A percentile compares a stretch with the other conserved stretches of the same genome.
Evolutionary conservation across 2,329 filamentous ascomycete species (phyloP).

Genomic region (Aspergillus japonicus): DNA sequence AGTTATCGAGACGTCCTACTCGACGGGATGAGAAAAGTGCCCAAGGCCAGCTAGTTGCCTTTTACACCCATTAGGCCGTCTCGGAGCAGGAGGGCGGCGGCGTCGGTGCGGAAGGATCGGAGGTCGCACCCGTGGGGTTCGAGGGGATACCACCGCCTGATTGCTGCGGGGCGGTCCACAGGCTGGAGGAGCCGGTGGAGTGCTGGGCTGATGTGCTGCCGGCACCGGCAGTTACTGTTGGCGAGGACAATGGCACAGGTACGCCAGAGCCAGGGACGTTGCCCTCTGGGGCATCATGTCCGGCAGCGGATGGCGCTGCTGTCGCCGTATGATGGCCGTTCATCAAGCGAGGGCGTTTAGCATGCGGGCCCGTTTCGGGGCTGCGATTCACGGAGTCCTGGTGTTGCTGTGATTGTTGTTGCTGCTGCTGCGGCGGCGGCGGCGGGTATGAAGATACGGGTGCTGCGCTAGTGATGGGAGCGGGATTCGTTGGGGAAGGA

Average conservation of each 20-base stretch:
- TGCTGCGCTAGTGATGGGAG: slow-evolving; percentile 15
- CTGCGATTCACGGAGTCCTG: slow-evolving; percentile 26
- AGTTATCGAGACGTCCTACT: not conserved
- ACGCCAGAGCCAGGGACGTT: not conserved
- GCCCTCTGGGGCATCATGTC: slow-evolving; percentile 3
- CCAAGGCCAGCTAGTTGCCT: not conserved
- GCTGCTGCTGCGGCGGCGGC: slow-evolving; percentile 30
- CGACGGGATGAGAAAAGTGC: not conserved
- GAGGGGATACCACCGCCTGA: slow-evolving; percentile 18
- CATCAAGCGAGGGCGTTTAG: slow-evolving; percentile 39
- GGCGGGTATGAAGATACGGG: slow-evolving; percentile 21
- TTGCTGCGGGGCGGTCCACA: slow-evolving; percentile 25
- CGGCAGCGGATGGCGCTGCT: not conserved
- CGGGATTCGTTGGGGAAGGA: slow-evolving; percentile 21
- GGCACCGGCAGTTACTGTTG: slow-evolving; percentile 20
- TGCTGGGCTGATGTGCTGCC: slow-evolving; percentile 5
- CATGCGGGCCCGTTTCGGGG: slow-evolving; percentile 23
- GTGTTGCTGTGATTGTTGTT: slow-evolving; percentile 33
- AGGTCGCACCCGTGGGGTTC: slow-evolving; percentile 21
- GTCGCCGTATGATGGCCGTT: slow-evolving; percentile 25
- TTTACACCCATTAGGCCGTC: not conserved
- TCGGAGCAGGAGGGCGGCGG: slow-evolving; percentile 3
- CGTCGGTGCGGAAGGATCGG: not conserved
- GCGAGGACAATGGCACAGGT: not conserved
- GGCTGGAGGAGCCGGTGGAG: slow-evolving; percentile 18